phyloP scores from a whole-genome alignment of 495 filamentous ascomycete species.

The Penicillium parvum region DNA sequence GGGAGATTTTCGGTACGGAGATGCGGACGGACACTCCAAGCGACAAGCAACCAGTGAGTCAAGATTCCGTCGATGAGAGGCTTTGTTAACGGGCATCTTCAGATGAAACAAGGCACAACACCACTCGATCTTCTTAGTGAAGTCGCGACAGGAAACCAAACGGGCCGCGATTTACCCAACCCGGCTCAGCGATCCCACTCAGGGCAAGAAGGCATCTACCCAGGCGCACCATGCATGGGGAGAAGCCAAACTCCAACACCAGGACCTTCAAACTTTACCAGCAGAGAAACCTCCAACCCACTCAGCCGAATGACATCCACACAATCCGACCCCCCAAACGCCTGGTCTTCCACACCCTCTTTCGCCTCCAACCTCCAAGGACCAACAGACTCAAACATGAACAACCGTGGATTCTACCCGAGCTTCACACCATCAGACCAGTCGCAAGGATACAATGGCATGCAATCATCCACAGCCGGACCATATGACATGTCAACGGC shows the following conservation, averaged over 20 bases:
- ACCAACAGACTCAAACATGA: constrained; percentile 7
- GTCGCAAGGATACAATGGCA: constrained; percentile 4
- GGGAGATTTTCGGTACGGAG: constrained; percentile 28
- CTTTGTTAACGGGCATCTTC: no score
- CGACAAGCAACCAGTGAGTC: constrained; percentile 2
- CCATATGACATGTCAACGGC: constrained; percentile 15
- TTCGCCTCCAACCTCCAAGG: constrained; percentile 4
- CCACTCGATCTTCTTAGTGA: constrained; percentile 53
- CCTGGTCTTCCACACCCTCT: constrained; percentile 9
- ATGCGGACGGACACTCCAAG: constrained; percentile 5
- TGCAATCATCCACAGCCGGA: not conserved
- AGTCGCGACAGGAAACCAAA: constrained; percentile 55
- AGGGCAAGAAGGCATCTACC: constrained; percentile 6
- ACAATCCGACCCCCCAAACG: constrained; percentile 1
- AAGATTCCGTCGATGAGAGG: no score
- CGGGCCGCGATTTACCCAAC: constrained; percentile 9
- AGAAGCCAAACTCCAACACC: not conserved
- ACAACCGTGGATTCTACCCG: constrained; percentile 10
- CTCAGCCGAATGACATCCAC: not conserved
- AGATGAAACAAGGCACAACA: constrained; percentile 4
- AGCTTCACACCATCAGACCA: constrained; percentile 7
- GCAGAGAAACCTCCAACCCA: constrained; percentile 1
- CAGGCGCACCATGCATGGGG: constrained; percentile 1
- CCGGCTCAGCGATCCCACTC: not conserved
- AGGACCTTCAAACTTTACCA: not conserved